Evolutionary conservation across 2,329 filamentous ascomycete species (phyloP).

Genomic region (Rachicladosporium sp.): DNA sequence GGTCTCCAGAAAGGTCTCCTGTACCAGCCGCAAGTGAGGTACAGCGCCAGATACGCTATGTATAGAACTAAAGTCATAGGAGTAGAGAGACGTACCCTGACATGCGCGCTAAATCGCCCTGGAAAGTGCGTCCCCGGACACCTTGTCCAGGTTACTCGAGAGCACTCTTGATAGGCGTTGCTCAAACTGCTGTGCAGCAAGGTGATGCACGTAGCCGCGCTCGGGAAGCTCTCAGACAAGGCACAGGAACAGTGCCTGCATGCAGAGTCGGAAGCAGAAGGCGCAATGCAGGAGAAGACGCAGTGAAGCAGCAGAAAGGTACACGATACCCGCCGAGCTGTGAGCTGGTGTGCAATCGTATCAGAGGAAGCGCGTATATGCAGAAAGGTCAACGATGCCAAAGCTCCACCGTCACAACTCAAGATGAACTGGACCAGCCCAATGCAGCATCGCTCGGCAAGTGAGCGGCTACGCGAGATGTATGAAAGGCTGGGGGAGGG

Average conservation of each 20-base stretch:
- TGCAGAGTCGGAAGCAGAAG: conserved; percentile 12
- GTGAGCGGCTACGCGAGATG: conserved; percentile 17
- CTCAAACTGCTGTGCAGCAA: conserved; percentile 5
- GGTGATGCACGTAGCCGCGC: conserved; percentile 31
- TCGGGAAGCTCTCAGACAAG: conserved; percentile 12
- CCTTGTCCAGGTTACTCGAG: conserved; percentile 2
- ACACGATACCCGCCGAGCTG: conserved; percentile 6
- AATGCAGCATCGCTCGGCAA: conserved; percentile 8
- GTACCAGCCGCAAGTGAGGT: too few relatives aligned
- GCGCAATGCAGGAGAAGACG: conserved; percentile 10
- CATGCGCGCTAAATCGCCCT: conserved; percentile 19
- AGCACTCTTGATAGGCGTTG: conserved; percentile 1
- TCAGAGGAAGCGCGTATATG: conserved; percentile 18
- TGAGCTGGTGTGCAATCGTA: conserved; percentile 17
- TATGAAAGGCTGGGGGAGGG: conserved; percentile 17
- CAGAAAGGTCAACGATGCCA: conserved; percentile 7
- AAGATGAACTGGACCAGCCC: conserved; percentile 5
- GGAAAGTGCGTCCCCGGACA: background rate
- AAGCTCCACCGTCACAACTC: conserved; percentile 9
- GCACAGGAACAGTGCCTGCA: conserved; percentile 14
- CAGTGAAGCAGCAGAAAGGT: conserved; percentile 6
- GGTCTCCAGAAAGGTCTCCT: too few relatives aligned
- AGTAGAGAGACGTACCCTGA: conserved; percentile 18
- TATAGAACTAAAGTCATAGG: conserved; percentile 7
- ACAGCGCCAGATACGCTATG: conserved; percentile 12